Conservation (phyloP, 805 yeast genomes). For the Pichia cephalocereana region DNA sequence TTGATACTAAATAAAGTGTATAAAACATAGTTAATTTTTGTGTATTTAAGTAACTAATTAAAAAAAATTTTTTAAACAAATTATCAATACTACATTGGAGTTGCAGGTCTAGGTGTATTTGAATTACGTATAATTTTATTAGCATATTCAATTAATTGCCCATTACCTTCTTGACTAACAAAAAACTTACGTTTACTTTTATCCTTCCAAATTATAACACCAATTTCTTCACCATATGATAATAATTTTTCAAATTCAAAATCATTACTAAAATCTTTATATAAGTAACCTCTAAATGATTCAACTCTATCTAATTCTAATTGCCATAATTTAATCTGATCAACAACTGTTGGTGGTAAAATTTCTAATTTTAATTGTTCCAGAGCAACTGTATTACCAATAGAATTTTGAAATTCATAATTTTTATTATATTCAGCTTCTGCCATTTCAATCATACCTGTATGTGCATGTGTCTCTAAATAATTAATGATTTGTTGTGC, state of each 20-base stretch:
- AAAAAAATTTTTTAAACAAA: no score
- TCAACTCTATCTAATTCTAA: conserved; percentile 88
- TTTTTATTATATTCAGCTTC: conserved; percentile 61
- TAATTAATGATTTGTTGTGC: conserved; percentile 91
- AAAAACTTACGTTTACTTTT: conserved; percentile 62
- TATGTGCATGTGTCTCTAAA: conserved; percentile 86
- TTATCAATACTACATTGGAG: conserved; percentile 1
- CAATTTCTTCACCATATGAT: conserved; percentile 81
- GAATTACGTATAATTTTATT: conserved; percentile 41
- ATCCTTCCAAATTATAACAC: conserved; percentile 86
- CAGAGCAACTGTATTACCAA: conserved; percentile 29
- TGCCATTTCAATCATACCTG: conserved; percentile 73
- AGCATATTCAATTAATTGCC: conserved; percentile 87
- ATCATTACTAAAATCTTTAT: conserved; percentile 72
- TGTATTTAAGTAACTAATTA: no score
- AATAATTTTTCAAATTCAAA: conserved; percentile 66
- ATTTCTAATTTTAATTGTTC: conserved; percentile 47
- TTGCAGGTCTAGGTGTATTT: conserved; percentile 5
- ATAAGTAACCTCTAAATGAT: conserved; percentile 77
- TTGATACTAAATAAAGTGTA: conserved; percentile 1
- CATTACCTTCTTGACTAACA: conserved; percentile 78
- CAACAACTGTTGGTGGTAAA: conserved; percentile 92
- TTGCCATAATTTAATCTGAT: conserved; percentile 94
- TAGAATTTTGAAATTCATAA: conserved; percentile 49
- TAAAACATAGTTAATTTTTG: no score